A percentile compares a stretch with the other conserved stretches of the same genome.
Conservation (phyloP, 106 monocot species). For the Dactylorhiza incarnata region DNA sequence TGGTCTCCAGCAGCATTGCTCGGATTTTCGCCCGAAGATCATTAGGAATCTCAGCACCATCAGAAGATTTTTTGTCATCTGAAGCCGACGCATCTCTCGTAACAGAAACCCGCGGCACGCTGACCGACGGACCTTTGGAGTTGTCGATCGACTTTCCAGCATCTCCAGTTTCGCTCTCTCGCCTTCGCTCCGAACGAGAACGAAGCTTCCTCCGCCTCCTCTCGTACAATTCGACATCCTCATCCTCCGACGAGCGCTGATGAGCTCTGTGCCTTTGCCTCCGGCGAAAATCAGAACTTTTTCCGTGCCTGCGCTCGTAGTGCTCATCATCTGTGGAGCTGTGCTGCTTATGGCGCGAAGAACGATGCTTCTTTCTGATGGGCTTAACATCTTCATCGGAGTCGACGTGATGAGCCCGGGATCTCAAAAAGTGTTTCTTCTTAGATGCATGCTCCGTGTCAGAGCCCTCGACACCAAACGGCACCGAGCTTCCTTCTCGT, state of each 20-base stretch:
- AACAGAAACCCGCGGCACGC: neutral
- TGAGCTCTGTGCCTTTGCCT: neutral
- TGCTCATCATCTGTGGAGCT: slow-evolving; percentile 39
- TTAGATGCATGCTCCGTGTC: slow-evolving; percentile 10
- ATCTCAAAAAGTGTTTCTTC: slow-evolving; percentile 17
- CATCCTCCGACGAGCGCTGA: slow-evolving; percentile 19
- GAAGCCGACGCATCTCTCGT: neutral
- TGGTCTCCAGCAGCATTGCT: slow-evolving; percentile 76
- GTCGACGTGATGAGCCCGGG: slow-evolving; percentile 14
- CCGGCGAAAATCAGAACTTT: slow-evolving; percentile 19
- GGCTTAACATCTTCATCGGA: slow-evolving; percentile 18
- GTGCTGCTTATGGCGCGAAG: slow-evolving; percentile 13
- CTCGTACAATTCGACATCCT: slow-evolving; percentile 17
- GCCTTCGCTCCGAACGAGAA: slow-evolving; percentile 19
- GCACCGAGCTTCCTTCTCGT: slow-evolving; percentile 59
- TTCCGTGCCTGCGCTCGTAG: slow-evolving; percentile 21
- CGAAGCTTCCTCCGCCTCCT: slow-evolving; percentile 18
- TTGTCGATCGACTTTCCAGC: neutral
- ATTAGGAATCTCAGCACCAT: slow-evolving; percentile 43
- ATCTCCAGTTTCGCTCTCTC: neutral
- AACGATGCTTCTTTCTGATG: slow-evolving; percentile 37
- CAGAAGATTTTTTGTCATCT: slow-evolving; percentile 10
- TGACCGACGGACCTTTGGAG: neutral
- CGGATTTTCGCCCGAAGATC: slow-evolving; percentile 83
- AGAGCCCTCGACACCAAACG: slow-evolving; percentile 23